Percentiles rank a stretch among this genome's conserved stretches.
These are phyloP conservation scores for Flaveria linearis DNA, from an alignment of 129 eudicot species.

Conservation along the genomic window DNA sequence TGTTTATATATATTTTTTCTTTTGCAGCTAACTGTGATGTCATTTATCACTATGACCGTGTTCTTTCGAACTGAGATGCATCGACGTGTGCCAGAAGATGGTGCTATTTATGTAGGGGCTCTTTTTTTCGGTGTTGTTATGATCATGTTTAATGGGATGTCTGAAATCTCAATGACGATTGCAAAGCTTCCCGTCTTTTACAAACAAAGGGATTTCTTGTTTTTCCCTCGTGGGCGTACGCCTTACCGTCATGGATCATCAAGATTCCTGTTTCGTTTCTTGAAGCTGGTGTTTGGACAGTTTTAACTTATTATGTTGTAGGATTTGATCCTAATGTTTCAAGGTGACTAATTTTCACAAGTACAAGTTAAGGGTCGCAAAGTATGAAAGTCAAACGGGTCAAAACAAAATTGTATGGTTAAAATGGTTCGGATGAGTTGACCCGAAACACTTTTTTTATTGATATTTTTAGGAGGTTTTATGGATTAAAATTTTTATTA, in stretches of 20 bases:
- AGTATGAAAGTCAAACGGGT: neutral
- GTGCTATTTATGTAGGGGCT: slow-evolving; percentile 51
- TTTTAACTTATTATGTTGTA: slow-evolving; percentile 60
- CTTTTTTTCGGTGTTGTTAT: slow-evolving; percentile 43
- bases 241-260: slow-evolving; percentile 72
- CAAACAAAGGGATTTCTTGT: slow-evolving; percentile 79
- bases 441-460: neutral
- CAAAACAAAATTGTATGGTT: neutral
- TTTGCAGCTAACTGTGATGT: slow-evolving; percentile 30
- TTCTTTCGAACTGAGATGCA: slow-evolving; percentile 68
- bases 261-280: slow-evolving; percentile 64
- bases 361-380: too few relatives aligned
- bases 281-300: slow-evolving; percentile 60
- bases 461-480: neutral
- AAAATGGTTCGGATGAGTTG: neutral
- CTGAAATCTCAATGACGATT: slow-evolving; percentile 74
- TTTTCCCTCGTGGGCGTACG: slow-evolving; percentile 79
- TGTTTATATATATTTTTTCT: neutral
- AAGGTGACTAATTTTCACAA: slow-evolving; percentile 47
- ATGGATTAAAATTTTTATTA: neutral
- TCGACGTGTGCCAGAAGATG: slow-evolving; percentile 37
- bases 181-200: slow-evolving; percentile 78
- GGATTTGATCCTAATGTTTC: slow-evolving; percentile 73
- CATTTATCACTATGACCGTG: slow-evolving; percentile 54
- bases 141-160: slow-evolving; percentile 63